Percentiles rank a stretch among this genome's conserved stretches.
phyloP scores from a whole-genome alignment of 2,329 filamentous ascomycete genomes.

The Diaporthe ampelina region DNA sequence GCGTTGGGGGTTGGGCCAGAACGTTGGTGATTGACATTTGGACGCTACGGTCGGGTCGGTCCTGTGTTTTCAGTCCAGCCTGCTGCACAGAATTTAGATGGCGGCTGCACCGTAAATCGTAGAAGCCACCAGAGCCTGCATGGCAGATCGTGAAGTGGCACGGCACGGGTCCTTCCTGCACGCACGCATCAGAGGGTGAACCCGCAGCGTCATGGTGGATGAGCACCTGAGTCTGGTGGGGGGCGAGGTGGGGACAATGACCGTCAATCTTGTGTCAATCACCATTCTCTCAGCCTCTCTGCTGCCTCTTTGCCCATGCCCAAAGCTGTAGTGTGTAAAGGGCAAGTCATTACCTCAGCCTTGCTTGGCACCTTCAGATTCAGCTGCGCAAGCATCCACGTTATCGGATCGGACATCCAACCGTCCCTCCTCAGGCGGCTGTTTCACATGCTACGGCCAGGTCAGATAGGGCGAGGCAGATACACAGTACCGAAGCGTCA shows the following conservation, averaged over 20 bases:
- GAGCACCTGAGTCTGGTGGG: constrained; percentile 5
- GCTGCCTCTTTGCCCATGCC: too few species aligned
- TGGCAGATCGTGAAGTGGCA: constrained; percentile 25
- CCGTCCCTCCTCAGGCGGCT: not conserved
- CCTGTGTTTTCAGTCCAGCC: constrained; percentile 17
- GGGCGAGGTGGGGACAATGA: not conserved
- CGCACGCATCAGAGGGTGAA: constrained; percentile 30
- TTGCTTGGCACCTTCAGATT: constrained; percentile 33
- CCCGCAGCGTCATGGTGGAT: constrained; percentile 25
- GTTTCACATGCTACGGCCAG: constrained; percentile 17
- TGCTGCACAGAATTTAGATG: not conserved
- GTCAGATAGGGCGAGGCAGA: not conserved
- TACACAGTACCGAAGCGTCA: not conserved
- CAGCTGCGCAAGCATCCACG: constrained; percentile 29
- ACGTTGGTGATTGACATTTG: constrained; percentile 13
- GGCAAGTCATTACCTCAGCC: constrained; percentile 33
- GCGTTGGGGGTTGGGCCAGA: constrained; percentile 32
- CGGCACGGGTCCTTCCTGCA: constrained; percentile 31
- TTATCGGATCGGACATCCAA: constrained; percentile 19
- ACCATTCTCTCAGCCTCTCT: not conserved
- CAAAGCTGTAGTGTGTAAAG: not conserved
- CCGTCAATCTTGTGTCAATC: constrained; percentile 15
- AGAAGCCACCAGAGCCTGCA: not conserved
- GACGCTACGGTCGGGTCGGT: not conserved
- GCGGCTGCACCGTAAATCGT: constrained; percentile 1